phyloP scores from a whole-genome alignment of 495 filamentous ascomycete species.

The Xylaria sp. region DNA sequence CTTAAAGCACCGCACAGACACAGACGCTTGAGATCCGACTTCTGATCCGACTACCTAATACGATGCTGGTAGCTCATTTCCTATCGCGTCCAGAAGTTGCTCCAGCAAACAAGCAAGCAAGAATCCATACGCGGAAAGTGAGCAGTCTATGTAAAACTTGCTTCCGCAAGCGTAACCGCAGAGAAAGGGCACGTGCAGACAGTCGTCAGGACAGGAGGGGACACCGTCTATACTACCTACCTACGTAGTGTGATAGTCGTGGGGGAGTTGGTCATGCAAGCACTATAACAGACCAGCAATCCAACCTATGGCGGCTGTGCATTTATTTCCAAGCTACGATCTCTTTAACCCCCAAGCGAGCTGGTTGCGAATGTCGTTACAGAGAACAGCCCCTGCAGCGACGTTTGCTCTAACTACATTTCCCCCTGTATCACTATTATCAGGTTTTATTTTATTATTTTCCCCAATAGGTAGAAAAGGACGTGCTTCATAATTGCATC shows the following conservation, averaged over 20 bases:
- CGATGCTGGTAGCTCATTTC: neutral
- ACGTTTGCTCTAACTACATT: neutral
- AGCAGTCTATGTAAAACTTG: neutral
- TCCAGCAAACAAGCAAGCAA: neutral
- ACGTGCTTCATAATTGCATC: neutral
- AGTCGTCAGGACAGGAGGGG: neutral
- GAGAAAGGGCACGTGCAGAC: neutral
- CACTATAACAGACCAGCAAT: neutral
- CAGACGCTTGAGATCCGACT: neutral
- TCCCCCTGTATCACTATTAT: neutral
- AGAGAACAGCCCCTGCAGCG: neutral
- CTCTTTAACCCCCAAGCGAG: conserved; percentile 6
- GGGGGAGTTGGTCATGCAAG: neutral
- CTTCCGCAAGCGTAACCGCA: neutral
- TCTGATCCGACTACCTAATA: neutral
- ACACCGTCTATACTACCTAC: neutral
- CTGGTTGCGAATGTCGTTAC: conserved; percentile 5
- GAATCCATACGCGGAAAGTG: neutral
- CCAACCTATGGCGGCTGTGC: neutral
- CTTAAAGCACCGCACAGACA: neutral
- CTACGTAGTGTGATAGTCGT: neutral
- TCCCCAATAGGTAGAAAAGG: no score
- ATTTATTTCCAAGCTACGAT: neutral
- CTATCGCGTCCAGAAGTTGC: neutral
- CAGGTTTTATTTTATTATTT: neutral